Evolutionary conservation across 805 yeast genomes (phyloP), one percentile per base, ranked within the genome.

Genomic region (Blastobotrys muscicola): DNA sequence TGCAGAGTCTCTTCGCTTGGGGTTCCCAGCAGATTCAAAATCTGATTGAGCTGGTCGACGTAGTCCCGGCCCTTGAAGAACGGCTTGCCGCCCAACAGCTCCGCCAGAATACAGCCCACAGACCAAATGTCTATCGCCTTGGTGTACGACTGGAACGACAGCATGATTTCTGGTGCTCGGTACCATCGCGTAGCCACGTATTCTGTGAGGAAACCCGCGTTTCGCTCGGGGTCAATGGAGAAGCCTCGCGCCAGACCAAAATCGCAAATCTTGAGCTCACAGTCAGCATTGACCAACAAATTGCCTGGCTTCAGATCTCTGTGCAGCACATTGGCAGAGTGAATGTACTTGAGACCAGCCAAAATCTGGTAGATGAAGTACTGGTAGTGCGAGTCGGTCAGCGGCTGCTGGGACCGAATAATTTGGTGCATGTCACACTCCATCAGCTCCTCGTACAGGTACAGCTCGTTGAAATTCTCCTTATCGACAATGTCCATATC

Each of bases 391-490:
- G 89, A 85, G 60, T 92, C 97, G 1, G 96, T 85, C 51, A 92
- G 70, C 0, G 94, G 84, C 62, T 92, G 97, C 14, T 89, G 90
- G 8, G 95, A 84, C 53, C 94, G 75, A 50, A 92, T 90, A 56
- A 92, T 92, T 63, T 90, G 97, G 64, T 90, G 96, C 86, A 92
- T 82, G 63, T 92, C 98, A 65, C 97, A 90, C 62, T 90, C 97
- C 97, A 92, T 92, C 55, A 90, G 70, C 64, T 90, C 98, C 63
- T 92, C 98, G 58, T 92, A 92, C 6, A 92, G 70, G 53, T 92
- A 92, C 9, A 92, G 73, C 56, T 94, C 98, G 63, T 89, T 87
- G 69, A 90, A 90, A 42, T 76, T 75, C 51, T 78, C 74, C 16
- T 89, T 85, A 40, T 74, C 67, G 33, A 89, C 86, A 41, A 92